Conservation (phyloP, 148 eudicot genomes). For the Polygonum aviculare region DNA sequence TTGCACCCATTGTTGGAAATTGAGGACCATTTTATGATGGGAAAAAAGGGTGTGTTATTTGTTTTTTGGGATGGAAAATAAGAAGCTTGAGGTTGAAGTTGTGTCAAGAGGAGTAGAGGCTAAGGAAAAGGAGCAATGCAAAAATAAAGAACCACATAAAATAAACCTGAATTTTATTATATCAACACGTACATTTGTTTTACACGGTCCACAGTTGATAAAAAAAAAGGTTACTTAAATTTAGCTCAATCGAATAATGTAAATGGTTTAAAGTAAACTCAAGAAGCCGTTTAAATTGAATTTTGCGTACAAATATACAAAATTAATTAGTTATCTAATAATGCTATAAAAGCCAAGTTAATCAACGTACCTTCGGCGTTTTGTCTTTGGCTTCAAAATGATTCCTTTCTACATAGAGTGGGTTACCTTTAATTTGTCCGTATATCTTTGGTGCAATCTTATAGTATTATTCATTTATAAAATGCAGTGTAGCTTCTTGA, state of each 20-base stretch:
- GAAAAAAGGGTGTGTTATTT: neutral
- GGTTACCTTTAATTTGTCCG: conserved; percentile 2
- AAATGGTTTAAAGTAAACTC: no score
- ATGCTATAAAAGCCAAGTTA: neutral
- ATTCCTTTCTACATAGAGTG: conserved; percentile 2
- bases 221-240: no score
- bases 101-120: neutral
- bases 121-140: neutral
- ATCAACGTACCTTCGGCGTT: neutral
- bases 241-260: no score
- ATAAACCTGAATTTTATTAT: no score
- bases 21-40: neutral
- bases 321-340: neutral
- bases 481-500: neutral
- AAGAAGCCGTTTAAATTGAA: neutral
- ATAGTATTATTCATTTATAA: neutral
- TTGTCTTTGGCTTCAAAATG: conserved; percentile 5
- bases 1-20: neutral
- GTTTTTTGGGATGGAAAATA: neutral
- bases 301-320: neutral
- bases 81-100: conserved; percentile 8
- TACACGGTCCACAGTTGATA: no score
- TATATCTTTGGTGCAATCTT: neutral
- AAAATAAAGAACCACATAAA: neutral
- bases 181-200: no score